Percentiles rank a stretch among this genome's conserved stretches.
phyloP scores from a whole-genome alignment of 495 filamentous ascomycete genomes.

The Margaritispora aquatica region DNA sequence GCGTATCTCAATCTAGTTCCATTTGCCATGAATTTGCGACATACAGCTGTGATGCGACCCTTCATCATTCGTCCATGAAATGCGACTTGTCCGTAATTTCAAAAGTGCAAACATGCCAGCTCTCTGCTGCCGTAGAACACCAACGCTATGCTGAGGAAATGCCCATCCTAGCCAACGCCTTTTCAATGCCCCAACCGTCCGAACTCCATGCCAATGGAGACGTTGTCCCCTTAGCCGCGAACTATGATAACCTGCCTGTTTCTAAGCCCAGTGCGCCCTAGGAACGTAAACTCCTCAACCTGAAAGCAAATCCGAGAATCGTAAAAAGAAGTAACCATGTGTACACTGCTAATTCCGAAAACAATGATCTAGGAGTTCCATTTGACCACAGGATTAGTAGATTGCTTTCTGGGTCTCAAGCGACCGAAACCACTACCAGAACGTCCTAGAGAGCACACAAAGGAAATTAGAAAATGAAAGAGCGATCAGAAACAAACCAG shows the following conservation, averaged over 20 bases:
- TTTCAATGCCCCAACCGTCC: not conserved
- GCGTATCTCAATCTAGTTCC: not conserved
- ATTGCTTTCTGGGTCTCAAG: not conserved
- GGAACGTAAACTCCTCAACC: too few species aligned
- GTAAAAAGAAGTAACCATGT: too few species aligned
- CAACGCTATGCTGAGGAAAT: not conserved
- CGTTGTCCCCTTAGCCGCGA: not conserved
- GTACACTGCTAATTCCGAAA: too few species aligned
- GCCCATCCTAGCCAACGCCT: not conserved
- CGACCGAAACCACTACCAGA: not conserved
- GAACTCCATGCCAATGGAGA: not conserved
- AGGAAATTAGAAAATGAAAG: conserved; percentile 10
- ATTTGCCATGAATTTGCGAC: not conserved
- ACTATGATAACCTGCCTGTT: conserved; percentile 12
- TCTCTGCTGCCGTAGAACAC: not conserved
- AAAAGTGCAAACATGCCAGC: not conserved
- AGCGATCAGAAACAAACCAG: conserved; percentile 34
- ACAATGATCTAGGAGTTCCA: conserved; percentile 15
- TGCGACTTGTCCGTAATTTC: not conserved
- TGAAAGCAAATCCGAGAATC: too few species aligned
- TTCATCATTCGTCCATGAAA: not conserved
- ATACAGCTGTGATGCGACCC: not conserved
- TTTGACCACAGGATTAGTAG: conserved; percentile 9
- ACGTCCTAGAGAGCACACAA: conserved; percentile 13
- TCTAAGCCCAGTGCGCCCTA: too few species aligned